Conservation (phyloP, 2,329 filamentous ascomycete species). For the Myriosclerotinia scirpicola region DNA sequence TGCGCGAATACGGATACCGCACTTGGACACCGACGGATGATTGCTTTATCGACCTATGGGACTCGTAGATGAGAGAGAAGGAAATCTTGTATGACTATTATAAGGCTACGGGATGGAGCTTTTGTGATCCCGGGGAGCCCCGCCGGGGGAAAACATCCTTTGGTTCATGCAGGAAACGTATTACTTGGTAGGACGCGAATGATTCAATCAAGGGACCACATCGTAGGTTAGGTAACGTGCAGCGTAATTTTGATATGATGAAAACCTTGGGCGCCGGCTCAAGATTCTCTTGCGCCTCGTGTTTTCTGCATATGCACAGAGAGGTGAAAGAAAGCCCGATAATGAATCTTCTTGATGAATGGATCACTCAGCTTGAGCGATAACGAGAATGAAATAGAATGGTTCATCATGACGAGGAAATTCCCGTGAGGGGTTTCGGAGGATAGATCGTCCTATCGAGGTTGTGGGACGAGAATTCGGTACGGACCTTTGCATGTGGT, state of each 20-base stretch:
- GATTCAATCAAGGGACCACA: not conserved
- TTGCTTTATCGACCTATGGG: conserved; percentile 4
- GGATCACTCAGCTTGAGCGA: not conserved
- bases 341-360: not conserved
- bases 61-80: not conserved
- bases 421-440: not conserved
- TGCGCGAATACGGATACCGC: conserved; percentile 3
- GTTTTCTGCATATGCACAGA: not conserved
- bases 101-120: not conserved
- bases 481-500: conserved; percentile 15
- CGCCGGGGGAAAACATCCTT: not conserved
- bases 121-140: not conserved
- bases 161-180: not conserved
- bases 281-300: not conserved
- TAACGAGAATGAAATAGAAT: conserved; percentile 3
- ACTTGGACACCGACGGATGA: conserved; percentile 15
- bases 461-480: not conserved
- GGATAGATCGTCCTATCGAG: conserved; percentile 1
- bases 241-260: not conserved
- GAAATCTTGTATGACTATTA: not conserved
- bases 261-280: not conserved
- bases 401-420: not conserved
- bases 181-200: not conserved
- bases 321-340: not conserved
- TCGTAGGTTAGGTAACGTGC: not conserved